phyloP scores from a whole-genome alignment of 306 rosid genomes.

The Vigna unguiculata region DNA sequence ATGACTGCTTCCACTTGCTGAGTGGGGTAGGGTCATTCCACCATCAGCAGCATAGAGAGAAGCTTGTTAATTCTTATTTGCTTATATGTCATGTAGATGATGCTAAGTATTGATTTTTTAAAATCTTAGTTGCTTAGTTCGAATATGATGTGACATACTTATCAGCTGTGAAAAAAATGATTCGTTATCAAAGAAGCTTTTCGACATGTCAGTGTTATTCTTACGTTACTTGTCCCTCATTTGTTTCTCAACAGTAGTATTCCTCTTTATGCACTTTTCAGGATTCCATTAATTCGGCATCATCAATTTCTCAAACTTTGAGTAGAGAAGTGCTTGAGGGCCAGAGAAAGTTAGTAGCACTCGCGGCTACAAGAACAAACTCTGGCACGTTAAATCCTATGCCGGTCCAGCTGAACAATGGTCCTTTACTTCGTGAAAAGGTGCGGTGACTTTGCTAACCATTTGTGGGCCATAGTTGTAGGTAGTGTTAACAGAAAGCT shows the following conservation, averaged over 20 bases:
- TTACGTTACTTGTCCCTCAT: constrained; percentile 25
- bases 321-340: constrained; percentile 90
- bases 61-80: background rate
- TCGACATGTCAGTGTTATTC: constrained; percentile 1
- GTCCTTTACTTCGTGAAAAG: constrained; percentile 89
- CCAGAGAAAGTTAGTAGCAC: constrained; percentile 82
- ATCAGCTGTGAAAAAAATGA: background rate
- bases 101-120: background rate
- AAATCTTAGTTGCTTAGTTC: constrained; percentile 2
- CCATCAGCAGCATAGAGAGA: background rate
- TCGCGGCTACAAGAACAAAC: constrained; percentile 75
- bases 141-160: background rate
- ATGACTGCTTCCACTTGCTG: constrained; percentile 7
- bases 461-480: constrained; percentile 9
- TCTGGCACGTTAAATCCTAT: constrained; percentile 72
- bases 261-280: constrained; percentile 52
- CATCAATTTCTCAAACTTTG: constrained; percentile 82
- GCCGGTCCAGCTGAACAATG: constrained; percentile 77
- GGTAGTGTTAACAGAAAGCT: background rate
- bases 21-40: constrained; percentile 28
- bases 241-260: constrained; percentile 20
- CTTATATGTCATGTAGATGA: background rate
- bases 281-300: constrained; percentile 89
- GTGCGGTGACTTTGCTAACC: constrained; percentile 47
- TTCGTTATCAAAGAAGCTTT: constrained; percentile 1